Percentiles rank a stretch among this genome's conserved stretches.
phyloP scores from a whole-genome alignment of 1,139 yeast genomes.

The Candida sanyaensis region DNA sequence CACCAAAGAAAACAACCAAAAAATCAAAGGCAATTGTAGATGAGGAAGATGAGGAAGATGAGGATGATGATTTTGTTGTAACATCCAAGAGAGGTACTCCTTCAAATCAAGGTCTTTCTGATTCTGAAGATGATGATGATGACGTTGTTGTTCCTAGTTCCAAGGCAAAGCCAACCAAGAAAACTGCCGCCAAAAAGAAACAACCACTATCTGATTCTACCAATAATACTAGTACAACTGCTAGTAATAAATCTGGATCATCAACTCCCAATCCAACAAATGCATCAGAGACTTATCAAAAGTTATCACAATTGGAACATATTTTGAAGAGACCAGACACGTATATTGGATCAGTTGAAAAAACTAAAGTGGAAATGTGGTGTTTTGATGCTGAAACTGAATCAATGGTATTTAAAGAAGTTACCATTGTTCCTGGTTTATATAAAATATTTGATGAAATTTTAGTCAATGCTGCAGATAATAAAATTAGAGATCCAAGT shows the following conservation, averaged over 20 bases:
- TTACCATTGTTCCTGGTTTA: conserved; percentile 89
- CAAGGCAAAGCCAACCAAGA: conserved; percentile 8
- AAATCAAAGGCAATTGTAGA: not conserved
- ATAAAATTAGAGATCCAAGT: conserved; percentile 89
- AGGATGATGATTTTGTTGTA: not conserved
- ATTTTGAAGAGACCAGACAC: conserved; percentile 97
- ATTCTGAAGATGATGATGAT: conserved; percentile 16
- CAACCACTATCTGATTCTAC: conserved; percentile 28
- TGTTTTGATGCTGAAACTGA: conserved; percentile 69
- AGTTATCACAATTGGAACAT: conserved; percentile 92
- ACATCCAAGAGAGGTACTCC: not conserved
- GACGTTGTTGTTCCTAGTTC: conserved; percentile 17
- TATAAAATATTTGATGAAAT: conserved; percentile 98
- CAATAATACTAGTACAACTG: conserved; percentile 15
- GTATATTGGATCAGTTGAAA: conserved; percentile 93
- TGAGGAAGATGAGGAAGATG: not conserved
- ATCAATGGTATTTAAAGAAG: conserved; percentile 70
- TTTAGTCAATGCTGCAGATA: conserved; percentile 97
- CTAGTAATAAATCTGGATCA: conserved; percentile 1
- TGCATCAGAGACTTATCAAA: conserved; percentile 85
- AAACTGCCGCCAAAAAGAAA: conserved; percentile 10
- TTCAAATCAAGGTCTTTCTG: conserved; percentile 12
- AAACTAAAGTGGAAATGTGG: conserved; percentile 83
- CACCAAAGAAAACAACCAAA: not conserved
- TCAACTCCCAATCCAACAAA: conserved; percentile 14